Evolutionary conservation across 371 early-diverging fungal genomes (phyloP).

Genomic region (Mucor racemosus): DNA sequence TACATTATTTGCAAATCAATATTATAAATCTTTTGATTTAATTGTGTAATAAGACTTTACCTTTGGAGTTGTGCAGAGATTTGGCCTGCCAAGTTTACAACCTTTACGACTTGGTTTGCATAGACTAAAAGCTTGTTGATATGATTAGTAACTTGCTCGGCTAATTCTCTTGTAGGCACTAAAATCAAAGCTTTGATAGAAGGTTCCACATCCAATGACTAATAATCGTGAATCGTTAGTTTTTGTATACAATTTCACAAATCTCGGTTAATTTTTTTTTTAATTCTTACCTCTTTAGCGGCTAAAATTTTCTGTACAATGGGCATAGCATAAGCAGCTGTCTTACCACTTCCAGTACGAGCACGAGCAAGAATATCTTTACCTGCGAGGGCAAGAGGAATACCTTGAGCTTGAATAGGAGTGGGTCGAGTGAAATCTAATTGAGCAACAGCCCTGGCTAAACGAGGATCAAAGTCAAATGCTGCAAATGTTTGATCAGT

Average conservation of each 20-base stretch:
- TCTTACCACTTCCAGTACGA: slow-evolving; percentile 99
- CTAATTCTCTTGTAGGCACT: slow-evolving; percentile 97
- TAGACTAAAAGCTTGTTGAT: slow-evolving; percentile 75
- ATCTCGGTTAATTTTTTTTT: not conserved
- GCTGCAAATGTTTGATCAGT: slow-evolving; percentile 53
- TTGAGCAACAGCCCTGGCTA: slow-evolving; percentile 85
- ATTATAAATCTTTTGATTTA: not conserved
- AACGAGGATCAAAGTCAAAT: slow-evolving; percentile 84
- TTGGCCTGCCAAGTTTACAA: slow-evolving; percentile 76
- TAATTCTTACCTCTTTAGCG: slow-evolving; percentile 62
- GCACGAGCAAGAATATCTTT: slow-evolving; percentile 98
- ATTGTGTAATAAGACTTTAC: slow-evolving; percentile 35
- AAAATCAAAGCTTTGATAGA: slow-evolving; percentile 67
- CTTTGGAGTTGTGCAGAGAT: slow-evolving; percentile 64
- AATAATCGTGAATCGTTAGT: not conserved
- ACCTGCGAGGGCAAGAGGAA: slow-evolving; percentile 95
- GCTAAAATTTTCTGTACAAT: slow-evolving; percentile 88
- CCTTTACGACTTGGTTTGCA: slow-evolving; percentile 69
- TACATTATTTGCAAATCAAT: slow-evolving; percentile 15
- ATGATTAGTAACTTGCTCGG: slow-evolving; percentile 87
- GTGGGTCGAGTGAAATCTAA: slow-evolving; percentile 87
- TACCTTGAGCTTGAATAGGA: slow-evolving; percentile 91
- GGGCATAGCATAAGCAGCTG: slow-evolving; percentile 96
- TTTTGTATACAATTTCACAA: not conserved
- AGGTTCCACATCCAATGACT: slow-evolving; percentile 25